Evolutionary conservation across 2,329 filamentous ascomycete genomes (phyloP), one percentile per base, ranked within the genome.

Genomic region (Xylariaceae sp.): DNA sequence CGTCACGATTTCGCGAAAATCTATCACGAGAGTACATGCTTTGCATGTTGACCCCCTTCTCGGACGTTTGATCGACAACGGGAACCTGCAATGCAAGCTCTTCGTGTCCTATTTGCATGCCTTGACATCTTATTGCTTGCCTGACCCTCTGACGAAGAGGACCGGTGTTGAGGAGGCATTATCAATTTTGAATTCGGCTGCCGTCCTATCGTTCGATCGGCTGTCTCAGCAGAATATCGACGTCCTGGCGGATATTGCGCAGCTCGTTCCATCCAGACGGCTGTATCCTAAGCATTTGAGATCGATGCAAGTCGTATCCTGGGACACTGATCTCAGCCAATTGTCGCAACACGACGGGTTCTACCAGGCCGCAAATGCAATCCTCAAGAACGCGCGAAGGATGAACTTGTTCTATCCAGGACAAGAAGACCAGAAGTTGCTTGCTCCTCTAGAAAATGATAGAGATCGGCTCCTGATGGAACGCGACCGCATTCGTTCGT

Each of bases 111-210:
- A 58, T 30, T 48, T 84, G 0, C 86, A 89, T 66, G 86, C 85
- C 0, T 71, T 78, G 2, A 89, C 86, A 0, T 86, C 85, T 0
- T 82, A 79, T 30, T 67, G 78, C 0, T 44, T 88, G 0, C 79
- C 82, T 0, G 86, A 88, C 66, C 70, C 74, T 0, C 74, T 89
- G 0, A 88, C 84, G 0, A 72, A 76, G 0, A 75, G 77, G 0
- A 88, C 83, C 0, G 87, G 86, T 0, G 80, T 77, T 0, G 86
- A 88, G 65, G 84, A 88, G 68, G 78, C 83, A 0, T 60, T 84
- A 0, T 70, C 75, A 1, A 77, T 74, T 35, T 71, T 88, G 0
- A 64, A 70, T 1, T 82, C 82, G 11, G 58, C 58, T 30, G 54
- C 50, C n/a, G 58, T 60, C 13, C 50, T 44, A n/a, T 57, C 56